Evolutionary conservation across 2,329 filamentous ascomycete genomes (phyloP).

Genomic region (Colletotrichum zoysiae): DNA sequence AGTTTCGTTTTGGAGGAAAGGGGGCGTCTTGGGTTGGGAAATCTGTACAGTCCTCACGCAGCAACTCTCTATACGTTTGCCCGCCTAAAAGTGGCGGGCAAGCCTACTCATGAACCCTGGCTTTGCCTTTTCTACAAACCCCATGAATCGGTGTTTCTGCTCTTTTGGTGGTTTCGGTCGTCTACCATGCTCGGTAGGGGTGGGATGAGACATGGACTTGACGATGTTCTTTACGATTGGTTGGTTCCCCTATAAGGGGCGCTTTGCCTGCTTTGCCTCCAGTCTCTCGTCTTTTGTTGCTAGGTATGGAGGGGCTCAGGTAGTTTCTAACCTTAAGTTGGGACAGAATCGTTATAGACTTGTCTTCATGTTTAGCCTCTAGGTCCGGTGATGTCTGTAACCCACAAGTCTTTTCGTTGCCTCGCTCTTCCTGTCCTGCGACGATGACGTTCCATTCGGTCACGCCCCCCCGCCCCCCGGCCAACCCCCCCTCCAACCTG

Average conservation of each 20-base stretch:
- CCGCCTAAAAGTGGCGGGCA: conserved; percentile 37
- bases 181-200: conserved; percentile 21
- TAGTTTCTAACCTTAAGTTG: conserved; percentile 32
- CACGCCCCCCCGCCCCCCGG: no score
- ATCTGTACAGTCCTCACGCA: conserved; percentile 49
- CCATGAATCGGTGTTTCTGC: conserved; percentile 39
- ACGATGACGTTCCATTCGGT: not conserved
- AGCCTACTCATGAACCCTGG: conserved; percentile 39
- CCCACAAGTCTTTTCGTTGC: not conserved
- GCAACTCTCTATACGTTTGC: conserved; percentile 40
- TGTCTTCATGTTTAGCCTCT: conserved; percentile 16
- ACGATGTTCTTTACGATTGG: conserved; percentile 32
- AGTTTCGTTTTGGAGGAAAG: conserved; percentile 51
- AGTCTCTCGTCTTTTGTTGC: conserved; percentile 30
- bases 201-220: conserved; percentile 23
- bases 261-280: conserved; percentile 17
- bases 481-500: not conserved
- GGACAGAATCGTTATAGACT: conserved; percentile 40
- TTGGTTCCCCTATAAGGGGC: conserved; percentile 28
- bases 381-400: not conserved
- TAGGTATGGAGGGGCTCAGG: conserved; percentile 31
- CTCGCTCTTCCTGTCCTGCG: not conserved
- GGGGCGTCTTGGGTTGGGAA: conserved; percentile 50
- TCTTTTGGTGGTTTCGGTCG: conserved; percentile 24
- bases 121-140: conserved; percentile 35